Base-by-base conservation (phyloP, 2,329 filamentous ascomycete genomes). In the Arachnomyces sp. region DNA sequence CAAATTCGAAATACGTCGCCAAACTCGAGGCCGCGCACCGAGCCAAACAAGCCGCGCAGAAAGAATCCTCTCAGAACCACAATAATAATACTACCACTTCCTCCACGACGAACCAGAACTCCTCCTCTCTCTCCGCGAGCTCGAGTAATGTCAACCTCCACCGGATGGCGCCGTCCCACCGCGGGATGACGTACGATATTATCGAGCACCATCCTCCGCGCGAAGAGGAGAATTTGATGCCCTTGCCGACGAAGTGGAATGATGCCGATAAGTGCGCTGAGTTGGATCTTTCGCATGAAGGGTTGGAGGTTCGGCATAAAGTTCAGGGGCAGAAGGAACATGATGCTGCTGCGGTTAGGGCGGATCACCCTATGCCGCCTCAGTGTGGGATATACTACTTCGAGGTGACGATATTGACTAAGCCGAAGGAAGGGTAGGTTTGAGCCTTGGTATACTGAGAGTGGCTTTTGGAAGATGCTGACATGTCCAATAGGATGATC, bases 371-470 rank as follows among this genome's bases (percentile, higher is more conserved):
- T 36, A 95, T 96, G 79, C 88, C 92, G 3, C 73, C 79, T 28
- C 83, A 94, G 55, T 92, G 85, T 50, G 92, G 92, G 2, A 82
- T 98, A 44, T 98, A 94, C 62, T 98, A 98, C 60, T 98, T 80
- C 56, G 92, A 98, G 54, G 71, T 80, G 28, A 76, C 75, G 7
- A 74, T 86, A 35, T 59, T 81, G 37, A 76, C 77, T 6, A 78
- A 80, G 53, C 76, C 76, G 38, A 80, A 81, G 56, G 81, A 84
- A 52, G 77, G 77, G 77, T 80, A 68, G 48, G 73, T 52, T 8
- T 25, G 33, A 25, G 16, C 28, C n/a, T n/a, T 38, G 28, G 3
- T n/a, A 3, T 2, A n/a, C 25, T 25, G 4, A 33, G 7, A 4
- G 39, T 52, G 15, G 30, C 38, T n/a, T 31, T 77, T 63, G 34